Conservation (phyloP, 1,139 yeast species). For the Taphrina populina region DNA sequence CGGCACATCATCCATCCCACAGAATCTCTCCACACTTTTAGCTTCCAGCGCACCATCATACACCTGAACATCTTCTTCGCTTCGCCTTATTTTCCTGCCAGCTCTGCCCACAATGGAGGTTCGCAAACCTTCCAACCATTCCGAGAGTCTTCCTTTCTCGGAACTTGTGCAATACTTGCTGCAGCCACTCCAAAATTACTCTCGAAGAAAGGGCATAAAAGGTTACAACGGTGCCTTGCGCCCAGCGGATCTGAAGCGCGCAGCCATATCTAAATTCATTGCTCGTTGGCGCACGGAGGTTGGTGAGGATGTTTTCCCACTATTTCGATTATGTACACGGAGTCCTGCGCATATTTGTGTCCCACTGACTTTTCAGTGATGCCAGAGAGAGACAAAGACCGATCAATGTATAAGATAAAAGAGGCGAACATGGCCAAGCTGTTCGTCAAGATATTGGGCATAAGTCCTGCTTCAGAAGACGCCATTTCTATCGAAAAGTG, state of each 20-base stretch:
- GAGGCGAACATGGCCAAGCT: constrained; percentile 51
- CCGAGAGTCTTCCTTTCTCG: constrained; percentile 4
- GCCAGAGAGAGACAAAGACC: constrained; percentile 50
- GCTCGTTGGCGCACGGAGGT: constrained; percentile 62
- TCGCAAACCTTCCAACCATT: constrained; percentile 21
- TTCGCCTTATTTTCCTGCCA: too few species aligned
- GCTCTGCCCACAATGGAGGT: too few species aligned
- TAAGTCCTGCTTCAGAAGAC: constrained; percentile 56
- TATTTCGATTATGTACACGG: constrained; percentile 52
- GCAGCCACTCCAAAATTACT: constrained; percentile 23
- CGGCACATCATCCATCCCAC: too few species aligned
- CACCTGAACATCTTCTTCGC: too few species aligned
- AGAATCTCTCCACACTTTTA: too few species aligned
- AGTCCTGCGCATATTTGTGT: background rate
- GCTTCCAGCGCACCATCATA: too few species aligned
- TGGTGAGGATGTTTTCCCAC: constrained; percentile 70
- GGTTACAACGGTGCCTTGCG: constrained; percentile 3
- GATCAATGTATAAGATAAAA: constrained; percentile 47
- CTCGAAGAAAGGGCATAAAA: constrained; percentile 1
- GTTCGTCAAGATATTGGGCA: constrained; percentile 49
- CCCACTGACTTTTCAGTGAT: constrained; percentile 40
- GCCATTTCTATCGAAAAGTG: constrained; percentile 52
- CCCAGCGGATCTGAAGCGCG: constrained; percentile 43
- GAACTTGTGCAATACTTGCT: constrained; percentile 27
- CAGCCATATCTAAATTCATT: constrained; percentile 52